Conservation (phyloP, 2,329 filamentous ascomycete genomes). For the Metarhizium brunneum region DNA sequence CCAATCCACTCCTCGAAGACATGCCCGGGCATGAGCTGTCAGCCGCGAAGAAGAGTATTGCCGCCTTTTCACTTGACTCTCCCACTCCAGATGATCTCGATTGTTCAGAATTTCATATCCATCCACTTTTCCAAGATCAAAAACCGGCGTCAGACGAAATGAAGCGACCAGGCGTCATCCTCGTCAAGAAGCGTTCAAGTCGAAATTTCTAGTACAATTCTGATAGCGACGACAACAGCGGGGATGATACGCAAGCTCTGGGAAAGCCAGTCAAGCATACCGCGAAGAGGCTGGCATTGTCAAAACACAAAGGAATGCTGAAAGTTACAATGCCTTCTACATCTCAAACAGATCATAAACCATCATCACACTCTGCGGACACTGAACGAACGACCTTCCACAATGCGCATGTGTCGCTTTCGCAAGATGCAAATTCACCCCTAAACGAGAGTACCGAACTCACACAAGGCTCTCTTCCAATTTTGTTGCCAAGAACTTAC, state of each 20-base stretch:
- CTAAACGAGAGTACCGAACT: too few relatives aligned
- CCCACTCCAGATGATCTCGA: constrained; percentile 19
- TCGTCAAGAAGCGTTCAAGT: constrained; percentile 22
- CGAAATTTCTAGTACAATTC: constrained; percentile 28
- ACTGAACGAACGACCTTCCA: not conserved
- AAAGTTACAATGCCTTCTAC: not conserved
- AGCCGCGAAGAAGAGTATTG: constrained; percentile 26
- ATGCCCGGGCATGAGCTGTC: constrained; percentile 30
- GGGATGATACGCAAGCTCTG: constrained; percentile 8
- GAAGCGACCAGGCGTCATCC: constrained; percentile 22
- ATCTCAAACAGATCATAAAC: not conserved
- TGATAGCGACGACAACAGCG: constrained; percentile 23
- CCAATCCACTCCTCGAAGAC: constrained; percentile 34
- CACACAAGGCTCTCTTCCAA: not conserved
- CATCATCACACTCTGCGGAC: not conserved
- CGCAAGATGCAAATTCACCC: not conserved
- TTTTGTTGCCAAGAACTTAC: not conserved
- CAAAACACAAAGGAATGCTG: not conserved
- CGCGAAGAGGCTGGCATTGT: not conserved
- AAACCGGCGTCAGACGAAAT: constrained; percentile 18
- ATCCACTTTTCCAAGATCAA: constrained; percentile 24
- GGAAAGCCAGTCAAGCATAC: not conserved
- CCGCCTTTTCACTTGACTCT: constrained; percentile 23
- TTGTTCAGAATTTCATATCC: constrained; percentile 25
- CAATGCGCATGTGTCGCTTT: not conserved